Conservation (phyloP, 2,329 filamentous ascomycete species). For the Mollisiaceae sp. region DNA sequence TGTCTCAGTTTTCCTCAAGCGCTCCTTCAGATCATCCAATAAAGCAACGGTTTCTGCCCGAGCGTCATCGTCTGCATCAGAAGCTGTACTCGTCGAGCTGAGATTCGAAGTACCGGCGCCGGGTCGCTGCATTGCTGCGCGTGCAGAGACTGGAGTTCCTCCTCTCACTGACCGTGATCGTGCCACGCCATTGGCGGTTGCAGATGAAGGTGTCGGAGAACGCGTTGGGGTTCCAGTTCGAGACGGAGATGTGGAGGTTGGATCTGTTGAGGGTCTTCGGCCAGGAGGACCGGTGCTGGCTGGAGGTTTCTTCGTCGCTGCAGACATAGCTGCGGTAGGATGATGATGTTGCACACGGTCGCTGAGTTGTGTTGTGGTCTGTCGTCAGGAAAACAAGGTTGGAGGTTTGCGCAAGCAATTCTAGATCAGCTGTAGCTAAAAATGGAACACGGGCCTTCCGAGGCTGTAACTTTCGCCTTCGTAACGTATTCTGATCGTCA, state of each 20-base stretch:
- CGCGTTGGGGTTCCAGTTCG: constrained; percentile 36
- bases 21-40: constrained; percentile 83
- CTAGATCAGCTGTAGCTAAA: constrained; percentile 9
- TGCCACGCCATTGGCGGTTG: constrained; percentile 45
- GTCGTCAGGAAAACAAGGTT: constrained; percentile 21
- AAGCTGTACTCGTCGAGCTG: constrained; percentile 39
- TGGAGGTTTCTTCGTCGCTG: constrained; percentile 49
- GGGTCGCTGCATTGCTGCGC: constrained; percentile 69
- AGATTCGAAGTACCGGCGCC: constrained; percentile 43
- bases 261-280: constrained; percentile 40
- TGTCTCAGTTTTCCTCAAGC: constrained; percentile 79
- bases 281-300: constrained; percentile 30
- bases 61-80: constrained; percentile 70
- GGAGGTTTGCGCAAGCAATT: constrained; percentile 15
- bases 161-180: constrained; percentile 70
- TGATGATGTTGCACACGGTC: constrained; percentile 14
- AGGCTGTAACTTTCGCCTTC: neutral
- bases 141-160: constrained; percentile 72
- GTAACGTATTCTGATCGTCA: neutral
- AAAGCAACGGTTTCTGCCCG: constrained; percentile 79
- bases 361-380: constrained; percentile 23
- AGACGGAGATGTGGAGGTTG: constrained; percentile 32
- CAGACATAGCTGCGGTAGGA: constrained; percentile 45
- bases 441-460: neutral
- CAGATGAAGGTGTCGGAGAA: constrained; percentile 37